Percentiles rank a stretch among this genome's conserved stretches.
phyloP scores from a whole-genome alignment of 495 filamentous ascomycete species.

The Cercophora sp. region DNA sequence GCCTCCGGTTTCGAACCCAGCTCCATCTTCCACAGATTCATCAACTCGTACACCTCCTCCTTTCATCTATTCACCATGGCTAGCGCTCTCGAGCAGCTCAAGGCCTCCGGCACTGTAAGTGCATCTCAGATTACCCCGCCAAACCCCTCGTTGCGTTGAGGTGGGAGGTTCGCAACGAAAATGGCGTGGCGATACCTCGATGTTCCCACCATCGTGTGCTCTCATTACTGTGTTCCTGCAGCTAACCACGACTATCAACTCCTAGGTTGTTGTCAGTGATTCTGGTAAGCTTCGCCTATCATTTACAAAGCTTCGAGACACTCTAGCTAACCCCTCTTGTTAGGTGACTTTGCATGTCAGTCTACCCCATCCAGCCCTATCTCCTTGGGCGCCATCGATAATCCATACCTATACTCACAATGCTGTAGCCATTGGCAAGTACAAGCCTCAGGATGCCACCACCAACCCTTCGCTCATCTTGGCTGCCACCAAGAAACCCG shows the following conservation, averaged over 20 bases:
- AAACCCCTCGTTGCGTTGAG: slow-evolving; percentile 25
- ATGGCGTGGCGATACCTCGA: slow-evolving; percentile 2
- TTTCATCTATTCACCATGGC: slow-evolving; percentile 60
- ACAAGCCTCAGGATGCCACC: slow-evolving; percentile 99
- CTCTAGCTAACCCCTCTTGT: slow-evolving; percentile 18
- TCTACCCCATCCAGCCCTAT: slow-evolving; percentile 21
- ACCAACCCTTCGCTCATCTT: slow-evolving; percentile 99
- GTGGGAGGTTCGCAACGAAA: slow-evolving; percentile 6
- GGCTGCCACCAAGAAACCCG: slow-evolving; percentile 94
- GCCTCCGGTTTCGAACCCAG: slow-evolving; percentile 4
- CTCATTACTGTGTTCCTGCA: slow-evolving; percentile 7
- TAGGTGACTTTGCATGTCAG: slow-evolving; percentile 78
- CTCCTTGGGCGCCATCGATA: slow-evolving; percentile 21
- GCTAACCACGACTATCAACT: slow-evolving; percentile 24
- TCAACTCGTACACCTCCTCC: slow-evolving; percentile 1
- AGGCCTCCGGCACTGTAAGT: slow-evolving; percentile 91
- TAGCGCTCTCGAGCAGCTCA: slow-evolving; percentile 90
- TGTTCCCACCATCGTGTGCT: neutral
- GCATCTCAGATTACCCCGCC: slow-evolving; percentile 43
- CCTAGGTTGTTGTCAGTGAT: slow-evolving; percentile 88
- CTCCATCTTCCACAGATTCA: neutral
- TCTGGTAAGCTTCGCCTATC: slow-evolving; percentile 64
- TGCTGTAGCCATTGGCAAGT: slow-evolving; percentile 85
- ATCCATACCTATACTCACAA: too few species aligned
- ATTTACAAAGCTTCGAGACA: neutral